These are phyloP conservation scores for Podospora conica DNA, from an alignment of 495 filamentous ascomycete species.

Conservation along the genomic window DNA sequence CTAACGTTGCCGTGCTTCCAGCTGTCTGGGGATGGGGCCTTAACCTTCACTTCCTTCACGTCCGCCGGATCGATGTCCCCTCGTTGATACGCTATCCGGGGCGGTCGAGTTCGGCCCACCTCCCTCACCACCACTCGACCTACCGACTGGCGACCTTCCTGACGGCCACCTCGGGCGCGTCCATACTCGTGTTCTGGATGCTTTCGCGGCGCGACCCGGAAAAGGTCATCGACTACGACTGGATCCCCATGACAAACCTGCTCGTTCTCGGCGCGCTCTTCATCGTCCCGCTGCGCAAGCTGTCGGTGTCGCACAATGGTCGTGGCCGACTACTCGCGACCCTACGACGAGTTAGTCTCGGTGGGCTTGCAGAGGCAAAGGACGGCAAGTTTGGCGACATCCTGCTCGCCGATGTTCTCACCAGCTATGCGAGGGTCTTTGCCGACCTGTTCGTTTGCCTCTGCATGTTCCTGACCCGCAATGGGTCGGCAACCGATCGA, in stretches of 20 bases:
- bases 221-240: slow-evolving; percentile 66
- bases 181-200: slow-evolving; percentile 74
- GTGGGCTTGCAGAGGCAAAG: slow-evolving; percentile 70
- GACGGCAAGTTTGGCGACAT: slow-evolving; percentile 92
- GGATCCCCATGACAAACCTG: slow-evolving; percentile 76
- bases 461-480: slow-evolving; percentile 76
- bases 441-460: slow-evolving; percentile 81
- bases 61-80: slow-evolving; percentile 73
- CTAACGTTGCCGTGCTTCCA: slow-evolving; percentile 31
- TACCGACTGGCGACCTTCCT: slow-evolving; percentile 77
- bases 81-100: slow-evolving; percentile 72
- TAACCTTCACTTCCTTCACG: slow-evolving; percentile 75
- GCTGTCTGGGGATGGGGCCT: slow-evolving; percentile 88
- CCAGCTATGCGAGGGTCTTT: slow-evolving; percentile 86
- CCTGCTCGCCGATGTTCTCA: slow-evolving; percentile 88
- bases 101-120: slow-evolving; percentile 56
- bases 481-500: slow-evolving; percentile 65
- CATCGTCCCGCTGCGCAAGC: slow-evolving; percentile 56
- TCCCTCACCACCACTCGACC: slow-evolving; percentile 67
- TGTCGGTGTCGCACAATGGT: slow-evolving; percentile 62
- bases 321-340: slow-evolving; percentile 67
- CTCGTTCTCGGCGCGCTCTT: slow-evolving; percentile 62
- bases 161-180: slow-evolving; percentile 59
- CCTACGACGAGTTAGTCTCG: slow-evolving; percentile 65
- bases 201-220: slow-evolving; percentile 62